Conservation (phyloP, 164 flowering plant genomes). For the Nymphaea colorata region DNA sequence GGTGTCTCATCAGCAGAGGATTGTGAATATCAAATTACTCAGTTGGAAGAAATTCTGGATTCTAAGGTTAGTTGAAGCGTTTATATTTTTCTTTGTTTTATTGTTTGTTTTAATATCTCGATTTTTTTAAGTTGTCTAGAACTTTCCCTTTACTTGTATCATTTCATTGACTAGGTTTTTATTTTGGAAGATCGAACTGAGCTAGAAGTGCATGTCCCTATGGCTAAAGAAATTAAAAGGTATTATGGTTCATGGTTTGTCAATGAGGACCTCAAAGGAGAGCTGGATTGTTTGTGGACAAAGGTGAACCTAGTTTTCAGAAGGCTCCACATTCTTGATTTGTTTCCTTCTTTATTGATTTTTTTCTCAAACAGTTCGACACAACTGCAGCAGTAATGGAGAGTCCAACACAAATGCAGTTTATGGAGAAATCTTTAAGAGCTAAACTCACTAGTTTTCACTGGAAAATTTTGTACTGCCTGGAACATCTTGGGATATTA, state of each 20-base stretch:
- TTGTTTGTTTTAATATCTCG: too few relatives aligned
- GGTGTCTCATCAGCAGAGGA: conserved; percentile 49
- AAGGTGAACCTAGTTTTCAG: conserved; percentile 32
- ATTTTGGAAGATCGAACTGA: conserved; percentile 46
- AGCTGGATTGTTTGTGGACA: conserved; percentile 35
- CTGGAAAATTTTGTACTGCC: conserved; percentile 54
- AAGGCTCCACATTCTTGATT: too few relatives aligned
- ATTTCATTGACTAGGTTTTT: conserved; percentile 32
- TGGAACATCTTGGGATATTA: conserved; percentile 64
- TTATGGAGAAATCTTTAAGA: conserved; percentile 11
- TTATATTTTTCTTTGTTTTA: too few relatives aligned
- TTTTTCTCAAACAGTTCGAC: conserved; percentile 42
- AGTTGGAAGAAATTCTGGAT: conserved; percentile 74
- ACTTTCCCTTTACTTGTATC: neutral
- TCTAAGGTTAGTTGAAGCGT: conserved; percentile 34
- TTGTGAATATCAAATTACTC: conserved; percentile 57
- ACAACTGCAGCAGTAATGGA: conserved; percentile 25
- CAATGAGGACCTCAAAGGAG: conserved; percentile 29
- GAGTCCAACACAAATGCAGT: conserved; percentile 21
- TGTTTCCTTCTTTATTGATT: too few relatives aligned
- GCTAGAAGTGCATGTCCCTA: conserved; percentile 42
- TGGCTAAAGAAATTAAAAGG: conserved; percentile 33
- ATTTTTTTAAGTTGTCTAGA: too few relatives aligned
- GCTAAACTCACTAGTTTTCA: conserved; percentile 13
- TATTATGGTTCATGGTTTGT: conserved; percentile 33